Base-by-base conservation (phyloP, 2,329 filamentous ascomycete genomes). In the Tolypocladium endophyticum region DNA sequence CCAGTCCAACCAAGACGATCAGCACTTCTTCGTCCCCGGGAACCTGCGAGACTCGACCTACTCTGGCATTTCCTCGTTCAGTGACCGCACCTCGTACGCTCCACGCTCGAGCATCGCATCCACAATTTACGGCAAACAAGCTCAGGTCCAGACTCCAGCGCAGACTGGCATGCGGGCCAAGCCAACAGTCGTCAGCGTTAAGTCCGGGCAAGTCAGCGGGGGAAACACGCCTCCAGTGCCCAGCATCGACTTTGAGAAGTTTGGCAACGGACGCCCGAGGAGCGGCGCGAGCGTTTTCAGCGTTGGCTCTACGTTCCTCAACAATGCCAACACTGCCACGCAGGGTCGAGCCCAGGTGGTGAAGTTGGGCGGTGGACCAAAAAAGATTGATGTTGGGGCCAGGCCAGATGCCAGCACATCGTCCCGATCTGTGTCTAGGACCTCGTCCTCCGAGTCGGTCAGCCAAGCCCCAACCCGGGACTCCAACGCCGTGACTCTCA, bases 131-230 rank as follows among this genome's bases (percentile, higher is more conserved):
- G 89, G 91, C 65, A 93, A 92, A 76, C 91, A 95, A 68, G 92
- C 90, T 20, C 86, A 96, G 58, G 85, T 96, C 43, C 66, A 92
- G 80, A 70, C 89, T 79, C 88, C 92, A 0, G 91, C 92, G 0
- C 91, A 94, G 69, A 94, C 92, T 58, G 89, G 90, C 61, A 89
- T 93, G 70, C 86, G 92, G 62, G 89, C 89, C 64, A 95, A 94
- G 74, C 91, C 94, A 12, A 92, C 91, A 41, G 87, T 97, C 70
- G 92, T 99, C 71, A 96, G 90, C 68, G 92, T 99, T 64, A 94
- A 91, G 73, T 88, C 89, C 8, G 84, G 77, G 67, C 80, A 74
- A 58, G 79, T 81, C 38, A 77, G 72, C 36, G 81, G 81, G 43
- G 74, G 79, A 60, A 74, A 78, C 56, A 77, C 88, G 23, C 90